Evolutionary conservation across 768 basidiomycete genomes (phyloP).

Genomic region (Hortiboletus campestris): DNA sequence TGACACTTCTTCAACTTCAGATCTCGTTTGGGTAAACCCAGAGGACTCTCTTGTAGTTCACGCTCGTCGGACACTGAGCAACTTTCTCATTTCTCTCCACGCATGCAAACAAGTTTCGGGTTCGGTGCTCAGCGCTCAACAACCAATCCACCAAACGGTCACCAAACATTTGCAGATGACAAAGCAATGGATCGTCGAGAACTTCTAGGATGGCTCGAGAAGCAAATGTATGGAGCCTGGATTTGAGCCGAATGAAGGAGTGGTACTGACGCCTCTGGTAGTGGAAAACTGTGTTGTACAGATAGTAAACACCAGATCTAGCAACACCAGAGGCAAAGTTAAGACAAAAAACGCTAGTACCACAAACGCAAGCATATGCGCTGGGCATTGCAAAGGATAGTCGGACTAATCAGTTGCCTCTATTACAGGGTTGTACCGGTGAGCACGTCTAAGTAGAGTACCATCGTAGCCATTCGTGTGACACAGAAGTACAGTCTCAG

Average conservation of each 20-base stretch:
- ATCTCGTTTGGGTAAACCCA: background rate
- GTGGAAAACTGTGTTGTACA: background rate
- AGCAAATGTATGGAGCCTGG: constrained; percentile 6
- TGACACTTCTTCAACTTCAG: no score
- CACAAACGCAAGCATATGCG: background rate
- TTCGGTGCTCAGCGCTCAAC: background rate
- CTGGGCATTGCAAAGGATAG: background rate
- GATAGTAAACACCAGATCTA: no score
- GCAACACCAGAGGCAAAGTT: background rate
- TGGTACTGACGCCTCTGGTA: background rate
- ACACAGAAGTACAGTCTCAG: constrained; percentile 5
- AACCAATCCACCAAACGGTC: constrained; percentile 6
- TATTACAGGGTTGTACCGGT: constrained; percentile 2
- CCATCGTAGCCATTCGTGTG: constrained; percentile 3
- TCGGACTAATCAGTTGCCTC: background rate
- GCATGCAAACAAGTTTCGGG: constrained; percentile 3
- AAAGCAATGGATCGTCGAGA: background rate
- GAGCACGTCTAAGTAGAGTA: background rate
- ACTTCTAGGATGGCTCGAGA: constrained; percentile 5
- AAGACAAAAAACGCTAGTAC: background rate
- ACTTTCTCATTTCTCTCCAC: background rate
- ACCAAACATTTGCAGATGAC: constrained; percentile 1
- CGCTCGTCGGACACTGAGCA: background rate
- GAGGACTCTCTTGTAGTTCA: background rate
- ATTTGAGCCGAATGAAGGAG: constrained; percentile 4